Evolutionary conservation across 331 rosid genomes (phyloP).

Genomic region (Malus hybrid): DNA sequence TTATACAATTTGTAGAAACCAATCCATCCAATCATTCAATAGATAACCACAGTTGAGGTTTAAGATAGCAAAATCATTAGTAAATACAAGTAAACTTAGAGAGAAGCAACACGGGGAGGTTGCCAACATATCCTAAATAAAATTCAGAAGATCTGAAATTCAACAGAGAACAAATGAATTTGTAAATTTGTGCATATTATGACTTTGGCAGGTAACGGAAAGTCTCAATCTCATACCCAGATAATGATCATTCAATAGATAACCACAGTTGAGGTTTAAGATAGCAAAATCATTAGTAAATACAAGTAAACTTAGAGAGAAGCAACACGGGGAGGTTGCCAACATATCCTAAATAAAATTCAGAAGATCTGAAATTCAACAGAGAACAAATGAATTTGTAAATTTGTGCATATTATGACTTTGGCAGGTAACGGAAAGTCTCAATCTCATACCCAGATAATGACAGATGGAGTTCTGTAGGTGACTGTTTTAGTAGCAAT

Average conservation of each 20-base stretch:
- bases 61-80: background rate
- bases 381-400: background rate
- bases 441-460: background rate
- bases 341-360: background rate
- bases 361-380: background rate
- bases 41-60: background rate
- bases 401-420: background rate
- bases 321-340: background rate
- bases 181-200: background rate
- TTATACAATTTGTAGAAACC: constrained; percentile 2
- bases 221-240: background rate
- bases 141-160: background rate
- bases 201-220: background rate
- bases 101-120: background rate
- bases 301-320: background rate
- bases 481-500: background rate
- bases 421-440: background rate
- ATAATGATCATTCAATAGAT: background rate
- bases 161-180: background rate
- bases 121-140: background rate
- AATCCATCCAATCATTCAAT: constrained; percentile 6
- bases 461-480: background rate
- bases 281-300: background rate
- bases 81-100: background rate
- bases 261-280: background rate